A percentile compares a stretch with the other conserved stretches of the same genome.
phyloP scores from a whole-genome alignment of 225 moss, liverwort and hornwort species.

The Straminergon stramineum region DNA sequence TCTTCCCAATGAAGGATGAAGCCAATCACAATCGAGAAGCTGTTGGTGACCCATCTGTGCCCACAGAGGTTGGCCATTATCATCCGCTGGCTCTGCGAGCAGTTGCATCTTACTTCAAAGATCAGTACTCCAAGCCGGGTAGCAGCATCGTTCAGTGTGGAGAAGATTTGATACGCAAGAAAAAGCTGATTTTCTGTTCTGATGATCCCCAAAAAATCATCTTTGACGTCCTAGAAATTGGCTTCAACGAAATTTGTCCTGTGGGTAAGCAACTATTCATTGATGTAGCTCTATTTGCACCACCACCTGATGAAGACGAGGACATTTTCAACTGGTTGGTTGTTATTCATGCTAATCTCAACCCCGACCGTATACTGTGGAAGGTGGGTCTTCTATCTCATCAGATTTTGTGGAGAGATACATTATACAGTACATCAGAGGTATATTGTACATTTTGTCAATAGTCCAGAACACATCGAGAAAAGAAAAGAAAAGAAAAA shows the following conservation, averaged over 20 bases:
- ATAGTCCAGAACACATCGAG: background rate
- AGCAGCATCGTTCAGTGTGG: background rate
- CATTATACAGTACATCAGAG: background rate
- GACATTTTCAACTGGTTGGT: background rate
- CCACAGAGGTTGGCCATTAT: background rate
- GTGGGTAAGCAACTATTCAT: background rate
- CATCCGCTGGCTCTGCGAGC: slow-evolving; percentile 10
- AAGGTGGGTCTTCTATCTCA: background rate
- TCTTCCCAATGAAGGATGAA: background rate
- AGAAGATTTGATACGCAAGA: background rate
- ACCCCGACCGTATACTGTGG: background rate
- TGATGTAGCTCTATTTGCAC: background rate
- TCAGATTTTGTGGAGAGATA: background rate
- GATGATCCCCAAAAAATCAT: background rate
- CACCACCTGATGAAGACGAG: background rate
- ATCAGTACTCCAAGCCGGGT: background rate
- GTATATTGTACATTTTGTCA: background rate
- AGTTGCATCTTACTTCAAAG: background rate
- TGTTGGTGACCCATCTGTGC: background rate
- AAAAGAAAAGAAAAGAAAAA: background rate
- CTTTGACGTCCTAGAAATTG: background rate
- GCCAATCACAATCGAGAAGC: background rate
- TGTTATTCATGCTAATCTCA: background rate
- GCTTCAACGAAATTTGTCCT: background rate
- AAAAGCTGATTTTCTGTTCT: background rate